Evolutionary conservation across 495 filamentous ascomycete species (phyloP).

Genomic region (Talaromyces adpressus): DNA sequence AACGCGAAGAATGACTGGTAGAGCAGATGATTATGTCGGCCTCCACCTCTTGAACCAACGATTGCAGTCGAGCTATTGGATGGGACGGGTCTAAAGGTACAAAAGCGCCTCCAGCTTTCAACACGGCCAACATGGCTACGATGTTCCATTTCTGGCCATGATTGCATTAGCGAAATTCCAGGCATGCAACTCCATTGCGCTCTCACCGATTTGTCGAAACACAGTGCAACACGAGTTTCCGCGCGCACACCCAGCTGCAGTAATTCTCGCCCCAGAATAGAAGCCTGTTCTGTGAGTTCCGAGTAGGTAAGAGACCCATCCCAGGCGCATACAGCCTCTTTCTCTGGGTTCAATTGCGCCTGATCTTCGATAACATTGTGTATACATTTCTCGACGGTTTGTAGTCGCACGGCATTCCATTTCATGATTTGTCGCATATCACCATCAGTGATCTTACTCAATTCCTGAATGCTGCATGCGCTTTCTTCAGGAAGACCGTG

Average conservation of each 20-base stretch:
- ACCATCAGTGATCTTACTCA: slow-evolving; percentile 30
- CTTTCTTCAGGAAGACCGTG: background rate
- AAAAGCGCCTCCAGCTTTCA: slow-evolving; percentile 54
- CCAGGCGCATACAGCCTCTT: slow-evolving; percentile 47
- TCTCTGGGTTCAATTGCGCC: slow-evolving; percentile 27
- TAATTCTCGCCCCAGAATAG: slow-evolving; percentile 39
- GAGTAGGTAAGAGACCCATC: slow-evolving; percentile 53
- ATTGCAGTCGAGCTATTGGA: slow-evolving; percentile 42
- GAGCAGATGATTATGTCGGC: slow-evolving; percentile 50
- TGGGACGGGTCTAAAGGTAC: slow-evolving; percentile 54
- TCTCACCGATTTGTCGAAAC: slow-evolving; percentile 51
- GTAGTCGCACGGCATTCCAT: slow-evolving; percentile 26
- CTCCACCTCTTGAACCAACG: slow-evolving; percentile 30
- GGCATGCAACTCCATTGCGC: background rate
- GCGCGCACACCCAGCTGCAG: slow-evolving; percentile 40
- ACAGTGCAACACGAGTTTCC: slow-evolving; percentile 43
- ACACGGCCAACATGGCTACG: slow-evolving; percentile 48
- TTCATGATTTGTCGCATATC: slow-evolving; percentile 36
- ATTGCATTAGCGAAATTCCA: background rate
- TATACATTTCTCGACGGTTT: slow-evolving; percentile 38
- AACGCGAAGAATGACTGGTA: slow-evolving; percentile 17
- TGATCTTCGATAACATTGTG: slow-evolving; percentile 45
- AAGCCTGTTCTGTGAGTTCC: slow-evolving; percentile 42
- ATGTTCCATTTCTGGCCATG: slow-evolving; percentile 51
- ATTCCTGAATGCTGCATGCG: slow-evolving; percentile 15